A percentile compares a stretch with the other conserved stretches of the same genome.
Conservation (phyloP, 495 filamentous ascomycete genomes). For the Neurospora sp. region DNA sequence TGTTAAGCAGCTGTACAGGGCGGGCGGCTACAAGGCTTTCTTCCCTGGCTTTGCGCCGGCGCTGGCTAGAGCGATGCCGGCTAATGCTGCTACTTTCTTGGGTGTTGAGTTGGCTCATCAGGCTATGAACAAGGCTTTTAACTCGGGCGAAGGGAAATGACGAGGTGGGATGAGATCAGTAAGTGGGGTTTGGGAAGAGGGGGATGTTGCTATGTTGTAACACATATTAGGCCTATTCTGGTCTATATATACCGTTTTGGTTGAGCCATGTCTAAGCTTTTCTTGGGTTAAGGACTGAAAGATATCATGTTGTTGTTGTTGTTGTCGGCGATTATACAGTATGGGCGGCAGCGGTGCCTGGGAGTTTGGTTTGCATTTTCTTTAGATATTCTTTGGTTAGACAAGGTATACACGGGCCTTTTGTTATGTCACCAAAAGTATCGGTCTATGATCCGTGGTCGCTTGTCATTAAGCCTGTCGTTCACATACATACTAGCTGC, state of each 20-base stretch:
- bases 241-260: not conserved
- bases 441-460: not conserved
- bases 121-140: slow-evolving; percentile 65
- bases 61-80: slow-evolving; percentile 83
- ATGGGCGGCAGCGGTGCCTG: not conserved
- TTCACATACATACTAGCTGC: no score
- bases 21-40: slow-evolving; percentile 83
- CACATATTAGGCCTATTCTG: not conserved
- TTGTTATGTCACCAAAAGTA: not conserved
- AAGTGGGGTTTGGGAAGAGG: not conserved
- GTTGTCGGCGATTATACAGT: not conserved
- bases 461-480: not conserved
- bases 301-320: not conserved
- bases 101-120: slow-evolving; percentile 77
- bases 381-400: not conserved
- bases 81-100: slow-evolving; percentile 68
- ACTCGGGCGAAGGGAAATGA: not conserved
- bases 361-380: not conserved
- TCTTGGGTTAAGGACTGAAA: not conserved
- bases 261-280: not conserved
- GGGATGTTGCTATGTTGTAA: not conserved
- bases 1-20: slow-evolving; percentile 64
- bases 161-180: not conserved
- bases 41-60: slow-evolving; percentile 96
- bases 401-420: not conserved